phyloP scores from a whole-genome alignment of 1,139 yeast genomes.

The Geotrichum phurueaensis region DNA sequence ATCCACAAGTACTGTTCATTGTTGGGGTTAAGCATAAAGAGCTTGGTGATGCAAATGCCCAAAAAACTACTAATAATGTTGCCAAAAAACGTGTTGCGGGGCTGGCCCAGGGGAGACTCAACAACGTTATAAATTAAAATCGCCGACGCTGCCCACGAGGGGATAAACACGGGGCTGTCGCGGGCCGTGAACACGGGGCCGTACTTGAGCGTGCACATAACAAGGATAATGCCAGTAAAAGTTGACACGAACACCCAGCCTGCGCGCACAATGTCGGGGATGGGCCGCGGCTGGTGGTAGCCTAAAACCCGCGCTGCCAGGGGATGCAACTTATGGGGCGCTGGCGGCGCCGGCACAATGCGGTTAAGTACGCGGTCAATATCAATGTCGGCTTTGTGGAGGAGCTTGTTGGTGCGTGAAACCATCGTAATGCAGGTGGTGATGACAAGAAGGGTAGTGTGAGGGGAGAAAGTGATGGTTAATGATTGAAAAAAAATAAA shows the following conservation, averaged over 20 bases:
- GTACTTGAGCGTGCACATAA: slow-evolving; percentile 50
- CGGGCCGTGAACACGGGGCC: slow-evolving; percentile 41
- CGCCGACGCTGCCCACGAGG: slow-evolving; percentile 61
- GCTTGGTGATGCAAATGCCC: slow-evolving; percentile 52
- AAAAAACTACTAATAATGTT: slow-evolving; percentile 50
- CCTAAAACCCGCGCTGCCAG: slow-evolving; percentile 25
- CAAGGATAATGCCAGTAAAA: slow-evolving; percentile 47
- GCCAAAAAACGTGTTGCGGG: slow-evolving; percentile 54
- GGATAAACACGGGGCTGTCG: slow-evolving; percentile 52
- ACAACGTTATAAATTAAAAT: slow-evolving; percentile 54
- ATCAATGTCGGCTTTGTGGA: slow-evolving; percentile 18
- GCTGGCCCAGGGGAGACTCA: slow-evolving; percentile 60
- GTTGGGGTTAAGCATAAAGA: slow-evolving; percentile 38
- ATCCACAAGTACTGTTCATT: slow-evolving; percentile 48
- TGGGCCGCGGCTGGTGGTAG: slow-evolving; percentile 16
- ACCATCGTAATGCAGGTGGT: background rate
- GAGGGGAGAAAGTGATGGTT: background rate
- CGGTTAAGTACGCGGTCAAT: slow-evolving; percentile 24
- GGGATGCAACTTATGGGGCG: slow-evolving; percentile 24
- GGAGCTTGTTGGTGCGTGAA: background rate
- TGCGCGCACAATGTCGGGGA: slow-evolving; percentile 18
- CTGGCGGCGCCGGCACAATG: slow-evolving; percentile 22
- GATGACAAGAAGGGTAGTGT: background rate
- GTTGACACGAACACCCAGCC: slow-evolving; percentile 34
- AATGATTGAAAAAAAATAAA: background rate